These are phyloP conservation scores for Coemansia reversa DNA, from an alignment of 192 early-diverging fungal species.

Conservation along the genomic window DNA sequence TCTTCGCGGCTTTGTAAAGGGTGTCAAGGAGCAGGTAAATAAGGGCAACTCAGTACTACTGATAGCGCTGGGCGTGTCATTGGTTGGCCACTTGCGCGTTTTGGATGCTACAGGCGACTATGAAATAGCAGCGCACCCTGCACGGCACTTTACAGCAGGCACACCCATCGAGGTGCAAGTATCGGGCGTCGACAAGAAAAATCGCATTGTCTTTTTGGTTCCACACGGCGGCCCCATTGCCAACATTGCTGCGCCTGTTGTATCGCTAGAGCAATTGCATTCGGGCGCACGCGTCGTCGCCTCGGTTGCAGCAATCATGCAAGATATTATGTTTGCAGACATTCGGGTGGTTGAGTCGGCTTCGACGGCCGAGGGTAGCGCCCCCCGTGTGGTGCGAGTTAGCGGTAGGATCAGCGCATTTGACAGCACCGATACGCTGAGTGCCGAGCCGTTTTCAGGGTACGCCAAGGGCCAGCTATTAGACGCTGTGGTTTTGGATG, in stretches of 20 bases:
- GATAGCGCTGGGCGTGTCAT: conserved; percentile 20
- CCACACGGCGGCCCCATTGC: conserved; percentile 58
- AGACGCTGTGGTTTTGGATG: conserved; percentile 22
- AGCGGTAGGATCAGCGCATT: conserved; percentile 64
- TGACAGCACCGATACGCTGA: conserved; percentile 57
- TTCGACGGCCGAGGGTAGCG: neutral
- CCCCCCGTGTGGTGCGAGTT: conserved; percentile 18
- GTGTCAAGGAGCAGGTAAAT: conserved; percentile 16
- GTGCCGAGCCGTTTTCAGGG: conserved; percentile 27
- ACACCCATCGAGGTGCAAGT: conserved; percentile 48
- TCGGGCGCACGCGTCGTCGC: conserved; percentile 60
- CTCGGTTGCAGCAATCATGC: conserved; percentile 55
- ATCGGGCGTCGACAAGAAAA: conserved; percentile 19
- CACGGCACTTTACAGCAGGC: conserved; percentile 31
- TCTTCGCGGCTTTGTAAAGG: conserved; percentile 52
- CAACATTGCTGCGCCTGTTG: conserved; percentile 40
- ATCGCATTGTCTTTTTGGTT: conserved; percentile 13
- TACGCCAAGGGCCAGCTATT: conserved; percentile 30
- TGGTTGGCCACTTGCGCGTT: conserved; percentile 28
- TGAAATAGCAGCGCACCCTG: conserved; percentile 17
- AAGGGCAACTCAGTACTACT: conserved; percentile 13
- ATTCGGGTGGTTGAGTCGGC: conserved; percentile 31
- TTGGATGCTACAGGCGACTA: conserved; percentile 27
- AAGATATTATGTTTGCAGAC: conserved; percentile 57
- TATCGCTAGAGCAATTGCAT: conserved; percentile 52